A percentile compares a stretch with the other conserved stretches of the same genome.
These are phyloP conservation scores for Mallotus repandus DNA, from an alignment of 441 rosid genomes.

Conservation along the genomic window DNA sequence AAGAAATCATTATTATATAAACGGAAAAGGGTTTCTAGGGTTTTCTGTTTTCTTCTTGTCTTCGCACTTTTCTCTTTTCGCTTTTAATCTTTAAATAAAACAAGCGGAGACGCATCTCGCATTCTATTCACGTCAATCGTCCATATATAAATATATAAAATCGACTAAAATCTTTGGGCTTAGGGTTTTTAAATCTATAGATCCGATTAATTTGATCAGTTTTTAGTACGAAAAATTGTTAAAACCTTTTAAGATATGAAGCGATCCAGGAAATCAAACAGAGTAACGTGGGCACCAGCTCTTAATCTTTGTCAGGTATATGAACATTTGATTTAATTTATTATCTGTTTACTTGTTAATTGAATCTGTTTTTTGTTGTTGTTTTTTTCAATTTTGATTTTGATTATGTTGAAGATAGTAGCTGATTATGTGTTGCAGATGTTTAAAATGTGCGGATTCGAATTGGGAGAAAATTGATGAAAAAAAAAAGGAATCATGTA, in stretches of 20 bases:
- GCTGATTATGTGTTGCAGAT: not conserved
- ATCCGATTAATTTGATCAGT: constrained; percentile 4
- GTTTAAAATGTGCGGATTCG: too few relatives aligned
- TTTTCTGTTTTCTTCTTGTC: not conserved
- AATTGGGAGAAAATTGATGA: too few relatives aligned
- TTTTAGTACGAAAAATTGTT: not conserved
- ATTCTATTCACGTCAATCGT: too few relatives aligned
- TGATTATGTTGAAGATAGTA: not conserved
- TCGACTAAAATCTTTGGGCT: not conserved
- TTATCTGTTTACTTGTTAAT: not conserved
- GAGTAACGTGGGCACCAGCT: constrained; percentile 60
- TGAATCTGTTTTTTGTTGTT: not conserved
- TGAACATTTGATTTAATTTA: too few relatives aligned
- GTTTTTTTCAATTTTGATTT: not conserved
- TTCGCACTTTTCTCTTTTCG: not conserved
- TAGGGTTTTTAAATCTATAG: not conserved
- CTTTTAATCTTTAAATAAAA: not conserved
- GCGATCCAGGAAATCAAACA: constrained; percentile 54
- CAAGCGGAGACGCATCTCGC: not conserved
- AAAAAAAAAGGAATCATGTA: too few relatives aligned
- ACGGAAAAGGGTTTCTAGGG: not conserved
- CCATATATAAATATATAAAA: too few relatives aligned
- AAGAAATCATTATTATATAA: too few relatives aligned
- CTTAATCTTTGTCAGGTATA: constrained; percentile 63
- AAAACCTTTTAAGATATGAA: constrained; percentile 30